Evolutionary conservation across 495 filamentous ascomycete genomes (phyloP).

Genomic region (Chlorociboria aeruginascens): DNA sequence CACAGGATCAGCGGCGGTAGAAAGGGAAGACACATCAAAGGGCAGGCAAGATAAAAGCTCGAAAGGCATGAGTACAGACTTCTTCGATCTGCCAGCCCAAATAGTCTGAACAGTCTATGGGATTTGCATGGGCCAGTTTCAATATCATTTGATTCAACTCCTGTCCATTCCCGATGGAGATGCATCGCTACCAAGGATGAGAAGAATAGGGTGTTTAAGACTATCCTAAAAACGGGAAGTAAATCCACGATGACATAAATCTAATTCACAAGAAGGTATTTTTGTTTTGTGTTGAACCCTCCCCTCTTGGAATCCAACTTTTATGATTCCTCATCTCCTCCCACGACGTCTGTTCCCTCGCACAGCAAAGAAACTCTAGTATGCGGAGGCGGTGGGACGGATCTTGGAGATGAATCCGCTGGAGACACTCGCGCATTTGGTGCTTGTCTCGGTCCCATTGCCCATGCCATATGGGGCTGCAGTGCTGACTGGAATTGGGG

Average conservation of each 20-base stretch:
- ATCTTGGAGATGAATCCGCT: conserved; percentile 28
- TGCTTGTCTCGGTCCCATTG: conserved; percentile 24
- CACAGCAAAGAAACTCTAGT: not conserved
- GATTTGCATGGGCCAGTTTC: not conserved
- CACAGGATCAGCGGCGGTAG: too few relatives aligned
- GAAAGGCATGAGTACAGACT: too few relatives aligned
- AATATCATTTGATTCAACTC: not conserved
- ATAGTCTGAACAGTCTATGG: too few relatives aligned
- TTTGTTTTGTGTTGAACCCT: not conserved
- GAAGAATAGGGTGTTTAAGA: not conserved
- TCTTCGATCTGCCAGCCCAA: too few relatives aligned
- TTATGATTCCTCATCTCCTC: not conserved
- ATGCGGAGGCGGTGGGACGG: not conserved
- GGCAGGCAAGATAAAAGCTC: too few relatives aligned
- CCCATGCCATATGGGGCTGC: conserved; percentile 21
- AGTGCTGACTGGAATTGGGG: conserved; percentile 16
- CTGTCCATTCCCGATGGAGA: not conserved
- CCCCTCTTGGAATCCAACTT: not conserved
- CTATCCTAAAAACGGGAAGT: too few relatives aligned
- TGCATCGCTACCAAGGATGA: not conserved
- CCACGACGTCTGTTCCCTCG: not conserved
- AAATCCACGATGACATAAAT: too few relatives aligned
- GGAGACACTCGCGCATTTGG: conserved; percentile 14
- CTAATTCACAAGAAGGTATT: too few relatives aligned
- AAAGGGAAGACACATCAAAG: too few relatives aligned